Evolutionary conservation across 805 yeast species (phyloP).

Genomic region (Saturnispora saitoi): DNA sequence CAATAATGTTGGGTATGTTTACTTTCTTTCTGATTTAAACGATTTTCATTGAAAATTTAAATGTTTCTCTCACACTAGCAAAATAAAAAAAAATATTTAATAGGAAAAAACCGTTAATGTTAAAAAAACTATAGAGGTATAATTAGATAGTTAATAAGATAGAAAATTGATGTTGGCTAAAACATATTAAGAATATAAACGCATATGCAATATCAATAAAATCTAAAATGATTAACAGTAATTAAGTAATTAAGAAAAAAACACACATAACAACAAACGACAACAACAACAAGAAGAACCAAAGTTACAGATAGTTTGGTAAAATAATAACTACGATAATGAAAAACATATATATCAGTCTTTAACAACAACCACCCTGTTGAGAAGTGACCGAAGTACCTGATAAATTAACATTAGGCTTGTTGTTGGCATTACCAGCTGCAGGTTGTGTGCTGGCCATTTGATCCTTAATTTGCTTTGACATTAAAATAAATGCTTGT

Average conservation of each 20-base stretch:
- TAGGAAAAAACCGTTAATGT: no score
- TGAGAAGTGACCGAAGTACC: conserved; percentile 51
- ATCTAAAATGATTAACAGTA: not conserved
- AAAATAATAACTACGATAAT: not conserved
- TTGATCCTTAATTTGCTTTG: conserved; percentile 94
- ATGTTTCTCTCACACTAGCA: no score
- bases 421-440: conserved; percentile 31
- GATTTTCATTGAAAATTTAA: no score
- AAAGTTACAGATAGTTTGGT: not conserved
- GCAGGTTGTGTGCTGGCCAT: conserved; percentile 61
- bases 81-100: no score
- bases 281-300: not conserved
- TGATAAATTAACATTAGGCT: conserved; percentile 61
- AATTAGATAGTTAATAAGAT: no score
- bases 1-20: not conserved
- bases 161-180: no score
- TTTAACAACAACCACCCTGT: conserved; percentile 41
- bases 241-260: not conserved
- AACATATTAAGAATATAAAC: not conserved
- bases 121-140: no score
- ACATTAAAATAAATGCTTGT: conserved; percentile 98
- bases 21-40: no score
- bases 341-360: not conserved
- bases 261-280: not conserved
- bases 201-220: not conserved